Base-by-base conservation (phyloP, 1,284 basidiomycete species). In the Mycena citricolor region DNA sequence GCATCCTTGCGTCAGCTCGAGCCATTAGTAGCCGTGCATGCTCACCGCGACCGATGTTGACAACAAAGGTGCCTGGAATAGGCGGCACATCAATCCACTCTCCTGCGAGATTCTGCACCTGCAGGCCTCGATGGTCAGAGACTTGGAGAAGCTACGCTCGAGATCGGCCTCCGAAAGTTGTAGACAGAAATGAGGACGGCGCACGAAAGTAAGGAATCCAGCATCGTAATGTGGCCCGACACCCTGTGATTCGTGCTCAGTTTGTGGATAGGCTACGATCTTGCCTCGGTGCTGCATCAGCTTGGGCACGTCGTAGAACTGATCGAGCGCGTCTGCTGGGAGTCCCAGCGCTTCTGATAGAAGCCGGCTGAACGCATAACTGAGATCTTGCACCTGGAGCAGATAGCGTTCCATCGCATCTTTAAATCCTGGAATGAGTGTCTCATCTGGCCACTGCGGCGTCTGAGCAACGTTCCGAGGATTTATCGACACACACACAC, bases 11-110 rank as follows among this genome's bases (percentile, higher is more conserved):
- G 13, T 8, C 21, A 16, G 17, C 12, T 13, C 12, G 21, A 12
- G n/a, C 29, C 12, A 19, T n/a, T n/a, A 30, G 8, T 12, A 28
- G 29, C 20, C 11, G 13, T 3, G 12, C 25, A 38, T 4, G 21
- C 59, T 17, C 26, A 79, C 81, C 79, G 68, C 86, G 87, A 2
- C 85, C 86, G 37, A 89, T 77, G 77, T 81, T 73, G 16, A 74
- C 61, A 7, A 91, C 83, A 52, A 90, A 84, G 1, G 86, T 86
- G 2, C 78, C 77, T 0, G 79, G 78, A 26, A 84, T 75, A 0
- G 86, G 86, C 1, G 82, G 79, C 0, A 78, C 86, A 39, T 86
- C 81, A 39, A 90, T 83, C 87, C 86, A 88, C 42, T 80, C 66
- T 0, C 85, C 85, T 0, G 73, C 56, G 3, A 82, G 63, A 57